Evolutionary conservation across 1,139 yeast species (phyloP).

Genomic region (Magnusiomyces fungicola): DNA sequence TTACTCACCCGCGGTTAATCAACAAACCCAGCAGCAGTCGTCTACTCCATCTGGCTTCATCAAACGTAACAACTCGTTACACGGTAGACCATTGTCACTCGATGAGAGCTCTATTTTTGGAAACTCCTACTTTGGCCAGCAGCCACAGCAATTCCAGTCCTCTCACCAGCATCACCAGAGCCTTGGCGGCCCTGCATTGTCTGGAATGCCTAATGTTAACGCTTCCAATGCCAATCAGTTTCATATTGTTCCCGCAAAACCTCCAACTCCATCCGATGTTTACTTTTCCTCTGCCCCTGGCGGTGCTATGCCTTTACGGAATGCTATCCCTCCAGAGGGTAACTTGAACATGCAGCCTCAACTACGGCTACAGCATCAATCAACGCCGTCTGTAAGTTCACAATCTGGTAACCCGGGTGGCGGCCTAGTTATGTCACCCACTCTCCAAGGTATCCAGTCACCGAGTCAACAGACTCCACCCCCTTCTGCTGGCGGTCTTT

Average conservation of each 20-base stretch:
- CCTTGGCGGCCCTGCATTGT: no score
- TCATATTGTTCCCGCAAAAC: background rate
- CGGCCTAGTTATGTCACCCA: no score
- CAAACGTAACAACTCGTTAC: constrained; percentile 18
- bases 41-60: constrained; percentile 9
- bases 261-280: background rate
- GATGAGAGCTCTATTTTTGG: background rate
- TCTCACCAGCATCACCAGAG: background rate
- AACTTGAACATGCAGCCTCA: no score
- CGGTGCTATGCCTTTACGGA: no score
- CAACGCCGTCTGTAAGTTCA: no score
- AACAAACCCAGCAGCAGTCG: background rate
- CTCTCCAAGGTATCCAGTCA: background rate
- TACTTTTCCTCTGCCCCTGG: background rate
- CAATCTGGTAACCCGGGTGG: no score
- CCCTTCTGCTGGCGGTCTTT: background rate
- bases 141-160: background rate
- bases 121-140: background rate
- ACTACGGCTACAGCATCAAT: no score
- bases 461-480: background rate
- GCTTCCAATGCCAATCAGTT: background rate
- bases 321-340: no score
- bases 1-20: background rate
- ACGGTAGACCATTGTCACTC: constrained; percentile 4
- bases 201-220: background rate